Evolutionary conservation across 176 grass and related monocot genomes (phyloP).

Genomic region (barley (Hordeum vulgare)): MorexV3_pseudomolecules_assembly NC_058520.1:538685898-538686397

Average conservation of each 20-base stretch:
- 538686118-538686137: not conserved
- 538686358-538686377: no score
- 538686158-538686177: not conserved
- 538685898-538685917: not conserved
- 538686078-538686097: not conserved
- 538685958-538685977: not conserved
- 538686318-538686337: no score
- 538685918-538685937: not conserved
- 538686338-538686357: no score
- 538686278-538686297: no score
- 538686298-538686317: no score
- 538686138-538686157: not conserved
- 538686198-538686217: not conserved
- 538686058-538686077: not conserved
- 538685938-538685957: not conserved
- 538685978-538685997: constrained; percentile 3
- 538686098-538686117: not conserved
- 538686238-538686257: no score
- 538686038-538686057: not conserved
- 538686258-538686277: no score
- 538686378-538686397: no score
- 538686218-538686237: no score
- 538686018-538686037: not conserved
- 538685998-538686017: not conserved
- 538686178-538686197: not conserved